phyloP scores from a whole-genome alignment of 108 stramenopile genomes.

The Chaetoceros tenuissimus region DNA sequence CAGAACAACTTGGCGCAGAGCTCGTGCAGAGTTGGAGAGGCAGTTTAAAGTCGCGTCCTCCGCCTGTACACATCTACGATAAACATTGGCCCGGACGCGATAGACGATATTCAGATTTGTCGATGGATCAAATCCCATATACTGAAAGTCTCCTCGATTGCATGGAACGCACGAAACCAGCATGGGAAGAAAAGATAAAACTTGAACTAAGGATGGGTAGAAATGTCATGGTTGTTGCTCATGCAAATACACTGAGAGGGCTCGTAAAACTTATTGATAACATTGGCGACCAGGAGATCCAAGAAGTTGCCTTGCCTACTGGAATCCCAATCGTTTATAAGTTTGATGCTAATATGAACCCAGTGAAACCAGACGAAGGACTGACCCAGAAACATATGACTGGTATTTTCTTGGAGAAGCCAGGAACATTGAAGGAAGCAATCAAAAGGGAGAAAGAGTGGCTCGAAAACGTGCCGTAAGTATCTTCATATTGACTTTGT shows the following conservation, averaged over 20 bases:
- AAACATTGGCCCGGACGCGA: constrained; percentile 36
- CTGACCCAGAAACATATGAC: constrained; percentile 36
- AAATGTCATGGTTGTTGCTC: constrained; percentile 71
- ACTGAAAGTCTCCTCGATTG: constrained; percentile 49
- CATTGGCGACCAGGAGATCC: constrained; percentile 43
- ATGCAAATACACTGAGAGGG: constrained; percentile 66
- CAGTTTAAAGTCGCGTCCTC: constrained; percentile 36
- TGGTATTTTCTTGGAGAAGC: constrained; percentile 50
- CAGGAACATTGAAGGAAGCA: constrained; percentile 43
- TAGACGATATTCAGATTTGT: constrained; percentile 40
- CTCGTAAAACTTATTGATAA: constrained; percentile 17
- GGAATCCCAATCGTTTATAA: constrained; percentile 68
- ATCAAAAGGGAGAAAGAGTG: constrained; percentile 30
- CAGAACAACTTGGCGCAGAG: constrained; percentile 41
- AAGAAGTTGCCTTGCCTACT: constrained; percentile 54
- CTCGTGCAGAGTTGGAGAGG: constrained; percentile 59
- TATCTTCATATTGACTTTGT: too few relatives aligned
- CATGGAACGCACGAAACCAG: constrained; percentile 37
- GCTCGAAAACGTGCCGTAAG: not conserved
- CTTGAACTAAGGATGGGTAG: constrained; percentile 45
- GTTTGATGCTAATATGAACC: constrained; percentile 23
- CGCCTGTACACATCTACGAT: constrained; percentile 38
- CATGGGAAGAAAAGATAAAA: constrained; percentile 63
- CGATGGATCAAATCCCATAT: constrained; percentile 32
- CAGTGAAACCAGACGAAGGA: constrained; percentile 22